Percentiles rank a stretch among this genome's conserved stretches.
phyloP scores from a whole-genome alignment of 2,329 filamentous ascomycete species.

The Teratosphaeria zuluensis region DNA sequence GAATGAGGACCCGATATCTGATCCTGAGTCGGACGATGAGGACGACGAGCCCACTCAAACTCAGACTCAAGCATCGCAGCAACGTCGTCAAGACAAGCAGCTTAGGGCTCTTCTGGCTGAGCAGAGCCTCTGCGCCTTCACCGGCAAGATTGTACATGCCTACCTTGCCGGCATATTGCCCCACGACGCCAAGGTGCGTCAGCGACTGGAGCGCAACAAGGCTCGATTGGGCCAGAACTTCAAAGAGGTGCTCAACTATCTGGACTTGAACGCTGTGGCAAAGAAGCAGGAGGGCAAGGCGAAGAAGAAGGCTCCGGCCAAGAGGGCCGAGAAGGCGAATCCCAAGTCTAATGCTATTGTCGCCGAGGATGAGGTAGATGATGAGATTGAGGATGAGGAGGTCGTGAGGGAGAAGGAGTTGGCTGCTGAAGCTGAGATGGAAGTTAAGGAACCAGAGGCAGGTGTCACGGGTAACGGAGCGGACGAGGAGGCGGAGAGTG shows the following conservation, averaged over 20 bases:
- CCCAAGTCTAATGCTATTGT: conserved; percentile 34
- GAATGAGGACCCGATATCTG: conserved; percentile 54
- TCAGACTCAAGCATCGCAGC: conserved; percentile 43
- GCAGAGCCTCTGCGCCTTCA: conserved; percentile 74
- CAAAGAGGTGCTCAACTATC: conserved; percentile 69
- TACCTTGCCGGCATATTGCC: conserved; percentile 61
- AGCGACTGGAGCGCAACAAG: conserved; percentile 69
- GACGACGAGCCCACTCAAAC: conserved; percentile 29
- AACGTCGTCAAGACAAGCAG: conserved; percentile 50
- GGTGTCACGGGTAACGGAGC: conserved; percentile 25
- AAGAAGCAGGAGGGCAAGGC: conserved; percentile 39
- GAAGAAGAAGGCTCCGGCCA: conserved; percentile 16
- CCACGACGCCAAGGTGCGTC: conserved; percentile 47
- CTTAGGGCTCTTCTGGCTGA: conserved; percentile 61
- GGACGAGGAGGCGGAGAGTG: conserved; percentile 34
- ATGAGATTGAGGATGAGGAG: conserved; percentile 29
- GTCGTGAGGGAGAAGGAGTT: conserved; percentile 12
- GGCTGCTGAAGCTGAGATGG: conserved; percentile 18
- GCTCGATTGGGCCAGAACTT: conserved; percentile 73
- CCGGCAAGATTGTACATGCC: conserved; percentile 73
- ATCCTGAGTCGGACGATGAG: conserved; percentile 44
- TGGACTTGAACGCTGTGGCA: conserved; percentile 55
- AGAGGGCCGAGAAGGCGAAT: conserved; percentile 29
- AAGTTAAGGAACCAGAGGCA: conserved; percentile 16
- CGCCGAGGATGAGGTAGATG: conserved; percentile 31